Evolutionary conservation across 805 yeast species (phyloP).

Genomic region (Hanseniaspora clermontiae): DNA sequence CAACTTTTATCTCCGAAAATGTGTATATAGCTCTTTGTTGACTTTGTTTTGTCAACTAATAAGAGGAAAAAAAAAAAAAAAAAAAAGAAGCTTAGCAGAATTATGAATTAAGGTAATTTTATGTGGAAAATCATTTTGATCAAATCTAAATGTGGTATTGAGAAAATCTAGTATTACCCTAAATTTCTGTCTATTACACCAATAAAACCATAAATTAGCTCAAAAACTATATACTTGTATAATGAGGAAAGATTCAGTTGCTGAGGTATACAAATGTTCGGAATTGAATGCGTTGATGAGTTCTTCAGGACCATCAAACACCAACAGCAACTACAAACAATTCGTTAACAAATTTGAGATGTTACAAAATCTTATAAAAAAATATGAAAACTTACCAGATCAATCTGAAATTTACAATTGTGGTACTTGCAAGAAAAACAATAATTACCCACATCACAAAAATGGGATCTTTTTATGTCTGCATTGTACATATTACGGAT

Average conservation of each 20-base stretch:
- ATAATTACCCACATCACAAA: conserved; percentile 2
- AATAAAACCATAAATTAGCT: background rate
- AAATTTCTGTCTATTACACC: background rate
- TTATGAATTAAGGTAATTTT: too few relatives aligned
- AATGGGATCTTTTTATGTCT: conserved; percentile 42
- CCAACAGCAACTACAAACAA: conserved; percentile 6
- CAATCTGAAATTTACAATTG: conserved; percentile 6
- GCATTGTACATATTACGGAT: conserved; percentile 68
- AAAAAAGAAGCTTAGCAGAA: too few relatives aligned
- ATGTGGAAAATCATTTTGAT: too few relatives aligned
- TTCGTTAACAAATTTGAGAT: conserved; percentile 11
- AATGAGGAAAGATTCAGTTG: background rate
- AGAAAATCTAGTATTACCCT: too few relatives aligned
- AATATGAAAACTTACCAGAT: conserved; percentile 1
- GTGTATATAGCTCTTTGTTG: too few relatives aligned
- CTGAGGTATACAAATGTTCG: background rate
- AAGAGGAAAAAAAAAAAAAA: background rate
- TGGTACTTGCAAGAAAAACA: conserved; percentile 7
- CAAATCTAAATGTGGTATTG: too few relatives aligned
- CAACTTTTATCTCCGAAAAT: background rate
- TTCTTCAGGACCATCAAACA: background rate
- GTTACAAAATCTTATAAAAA: conserved; percentile 10
- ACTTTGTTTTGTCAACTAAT: background rate
- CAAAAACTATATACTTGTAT: too few relatives aligned
- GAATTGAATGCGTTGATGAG: conserved; percentile 1